Evolutionary conservation across 1,284 basidiomycete genomes (phyloP), one percentile per base, ranked within the genome.

Genomic region (Prillingera fragicola): DNA sequence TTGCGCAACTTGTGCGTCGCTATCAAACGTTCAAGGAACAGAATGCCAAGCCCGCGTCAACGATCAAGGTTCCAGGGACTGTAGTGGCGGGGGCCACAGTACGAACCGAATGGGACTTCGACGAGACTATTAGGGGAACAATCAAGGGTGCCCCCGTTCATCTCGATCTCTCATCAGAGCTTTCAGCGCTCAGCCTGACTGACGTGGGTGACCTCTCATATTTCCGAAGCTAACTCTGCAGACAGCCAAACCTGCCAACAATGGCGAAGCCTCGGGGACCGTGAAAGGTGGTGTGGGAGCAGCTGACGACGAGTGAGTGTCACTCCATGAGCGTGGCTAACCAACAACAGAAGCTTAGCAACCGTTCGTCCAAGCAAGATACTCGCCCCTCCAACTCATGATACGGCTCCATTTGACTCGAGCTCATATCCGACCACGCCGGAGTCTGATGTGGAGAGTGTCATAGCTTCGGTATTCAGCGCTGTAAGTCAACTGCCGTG

Each of bases 51-150:
- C 22, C 50, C 14, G 15, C 43, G 5, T 5, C 29, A 10, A 74
- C 77, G 31, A 85, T 83, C 19, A 27, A 17, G 29, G n/a, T 31
- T n/a, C 19, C 32, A 4, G 37, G 25, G 0, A 67, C 65, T 0
- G 35, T 67, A 4, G 34, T 45, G 8, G 63, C 52, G 1, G 57
- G 46, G 33, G 67, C 69, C 26, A 87, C 87, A 3, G 77, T 92
- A 65, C 80, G 80, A 60, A 89, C 85, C 61, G 88, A 91, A 53
- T 96, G 91, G 92, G 88, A 88, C 67, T 98, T 96, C 69, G 90
- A 95, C 34, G 67, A 69, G 41, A 70, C 67, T 2, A 68, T 70
- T 21, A 43, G 64, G 18, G 65, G 65, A 56, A 96, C 89, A 1
- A 75, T 94, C 56, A 82, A 79, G 53, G 73, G 73, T 6, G 79